Conservation (phyloP, 495 filamentous ascomycete species). For the Penicillium antarcticum region DNA sequence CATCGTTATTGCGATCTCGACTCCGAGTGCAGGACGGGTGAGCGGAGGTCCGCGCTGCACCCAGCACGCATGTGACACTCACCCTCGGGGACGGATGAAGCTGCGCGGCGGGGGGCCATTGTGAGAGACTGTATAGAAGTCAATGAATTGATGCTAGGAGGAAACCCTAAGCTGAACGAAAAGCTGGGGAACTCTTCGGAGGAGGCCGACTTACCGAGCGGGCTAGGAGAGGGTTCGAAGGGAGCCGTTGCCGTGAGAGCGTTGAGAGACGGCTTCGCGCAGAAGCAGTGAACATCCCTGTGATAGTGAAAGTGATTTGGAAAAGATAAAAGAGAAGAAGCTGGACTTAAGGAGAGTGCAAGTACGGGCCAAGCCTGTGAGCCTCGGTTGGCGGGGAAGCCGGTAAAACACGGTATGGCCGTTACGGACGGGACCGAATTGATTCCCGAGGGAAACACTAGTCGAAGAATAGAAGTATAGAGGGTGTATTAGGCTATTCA, state of each 20-base stretch:
- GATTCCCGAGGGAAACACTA: slow-evolving; percentile 9
- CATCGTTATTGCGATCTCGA: slow-evolving; percentile 6
- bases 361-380: background rate
- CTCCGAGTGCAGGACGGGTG: background rate
- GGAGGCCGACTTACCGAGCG: slow-evolving; percentile 35
- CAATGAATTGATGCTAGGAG: slow-evolving; percentile 2
- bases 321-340: slow-evolving; percentile 5
- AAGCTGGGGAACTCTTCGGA: background rate
- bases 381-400: slow-evolving; percentile 6
- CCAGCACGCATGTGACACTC: slow-evolving; percentile 31
- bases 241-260: slow-evolving; percentile 39
- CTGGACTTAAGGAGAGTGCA: slow-evolving; percentile 6
- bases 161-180: background rate
- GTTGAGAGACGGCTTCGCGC: slow-evolving; percentile 46
- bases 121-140: slow-evolving; percentile 27
- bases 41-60: background rate
- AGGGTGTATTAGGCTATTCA: too few species aligned
- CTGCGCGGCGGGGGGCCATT: slow-evolving; percentile 44
- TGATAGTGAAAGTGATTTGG: slow-evolving; percentile 13
- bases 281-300: slow-evolving; percentile 49
- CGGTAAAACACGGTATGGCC: slow-evolving; percentile 6
- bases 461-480: too few species aligned
- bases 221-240: slow-evolving; percentile 37
- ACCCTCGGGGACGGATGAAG: slow-evolving; percentile 49
- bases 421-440: slow-evolving; percentile 10